Percentiles rank a stretch among this genome's conserved stretches.
These are phyloP conservation scores for Colletotrichum simmondsii DNA, from an alignment of 2,329 filamentous ascomycete genomes.

Conservation along the genomic window DNA sequence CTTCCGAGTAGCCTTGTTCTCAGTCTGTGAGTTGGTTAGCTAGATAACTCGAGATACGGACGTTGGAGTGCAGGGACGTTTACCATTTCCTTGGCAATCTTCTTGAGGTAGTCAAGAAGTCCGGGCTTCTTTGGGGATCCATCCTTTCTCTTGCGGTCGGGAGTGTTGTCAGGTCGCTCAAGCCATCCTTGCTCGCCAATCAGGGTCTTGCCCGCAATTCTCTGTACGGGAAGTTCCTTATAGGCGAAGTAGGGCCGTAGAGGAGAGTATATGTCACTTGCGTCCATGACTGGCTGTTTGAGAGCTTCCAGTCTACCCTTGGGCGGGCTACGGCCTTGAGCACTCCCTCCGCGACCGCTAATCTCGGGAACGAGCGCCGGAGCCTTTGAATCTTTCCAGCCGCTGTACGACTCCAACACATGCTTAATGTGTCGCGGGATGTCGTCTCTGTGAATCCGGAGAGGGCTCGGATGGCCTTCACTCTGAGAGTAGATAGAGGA, in stretches of 20 bases:
- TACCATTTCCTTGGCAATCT: conserved; percentile 66
- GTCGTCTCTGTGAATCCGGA: conserved; percentile 12
- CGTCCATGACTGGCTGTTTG: conserved; percentile 26
- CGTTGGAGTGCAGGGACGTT: conserved; percentile 34
- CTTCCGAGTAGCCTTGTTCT: conserved; percentile 48
- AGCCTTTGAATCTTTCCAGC: conserved; percentile 19
- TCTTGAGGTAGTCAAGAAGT: conserved; percentile 59
- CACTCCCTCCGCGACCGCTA: not conserved
- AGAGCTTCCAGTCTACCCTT: conserved; percentile 23
- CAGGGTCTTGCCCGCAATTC: conserved; percentile 60
- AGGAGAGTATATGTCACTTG: conserved; percentile 51
- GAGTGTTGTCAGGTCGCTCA: conserved; percentile 53
- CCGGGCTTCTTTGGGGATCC: conserved; percentile 48
- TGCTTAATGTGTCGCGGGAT: conserved; percentile 24
- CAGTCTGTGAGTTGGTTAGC: conserved; percentile 43
- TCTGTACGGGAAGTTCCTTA: conserved; percentile 48
- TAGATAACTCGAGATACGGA: not conserved
- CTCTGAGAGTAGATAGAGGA: conserved; percentile 35
- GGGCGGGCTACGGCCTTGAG: not conserved
- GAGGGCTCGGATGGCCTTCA: conserved; percentile 9
- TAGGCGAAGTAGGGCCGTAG: conserved; percentile 55
- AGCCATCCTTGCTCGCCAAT: conserved; percentile 69
- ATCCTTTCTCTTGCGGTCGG: conserved; percentile 36
- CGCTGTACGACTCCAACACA: conserved; percentile 31
- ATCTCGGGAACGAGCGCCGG: not conserved